Percentiles rank a stretch among this genome's conserved stretches.
Evolutionary conservation across 495 filamentous ascomycete species (phyloP).

Genomic region (Letharia lupina): DNA sequence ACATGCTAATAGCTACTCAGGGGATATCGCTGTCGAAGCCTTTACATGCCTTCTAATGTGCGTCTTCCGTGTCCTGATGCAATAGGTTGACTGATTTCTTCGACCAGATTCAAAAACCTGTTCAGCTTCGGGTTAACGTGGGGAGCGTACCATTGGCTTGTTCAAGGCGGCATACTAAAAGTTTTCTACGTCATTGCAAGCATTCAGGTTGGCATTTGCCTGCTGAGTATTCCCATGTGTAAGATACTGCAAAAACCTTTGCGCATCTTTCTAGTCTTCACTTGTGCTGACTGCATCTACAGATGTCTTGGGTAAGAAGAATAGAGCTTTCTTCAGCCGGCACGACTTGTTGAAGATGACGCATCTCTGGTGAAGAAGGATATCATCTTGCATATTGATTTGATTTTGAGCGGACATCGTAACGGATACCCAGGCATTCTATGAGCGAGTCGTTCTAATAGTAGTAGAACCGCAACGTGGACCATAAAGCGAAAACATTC

Average conservation of each 20-base stretch:
- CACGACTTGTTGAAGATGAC: constrained; percentile 60
- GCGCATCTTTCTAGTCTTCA: background rate
- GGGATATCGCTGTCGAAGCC: constrained; percentile 76
- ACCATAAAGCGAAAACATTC: background rate
- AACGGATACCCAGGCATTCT: constrained; percentile 7
- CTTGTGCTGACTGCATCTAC: constrained; percentile 6
- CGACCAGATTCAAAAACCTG: constrained; percentile 61
- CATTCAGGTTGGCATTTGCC: constrained; percentile 67
- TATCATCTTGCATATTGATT: background rate
- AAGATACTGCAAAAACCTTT: constrained; percentile 28
- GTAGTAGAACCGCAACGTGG: background rate
- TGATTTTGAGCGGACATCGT: background rate
- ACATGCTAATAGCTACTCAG: constrained; percentile 31
- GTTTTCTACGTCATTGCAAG: constrained; percentile 65
- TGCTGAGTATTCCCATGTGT: constrained; percentile 74
- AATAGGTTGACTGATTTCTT: no score
- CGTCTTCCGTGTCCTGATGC: no score
- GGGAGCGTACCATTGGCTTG: constrained; percentile 73
- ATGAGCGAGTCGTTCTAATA: background rate
- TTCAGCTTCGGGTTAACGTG: constrained; percentile 83
- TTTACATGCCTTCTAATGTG: constrained; percentile 83
- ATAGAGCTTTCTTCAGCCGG: constrained; percentile 60
- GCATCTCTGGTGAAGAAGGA: constrained; percentile 31
- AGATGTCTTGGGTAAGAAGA: constrained; percentile 78
- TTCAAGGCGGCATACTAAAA: constrained; percentile 45